Conservation (phyloP, 352 stramenopile genomes). For the Phytophthora citricola region DNA sequence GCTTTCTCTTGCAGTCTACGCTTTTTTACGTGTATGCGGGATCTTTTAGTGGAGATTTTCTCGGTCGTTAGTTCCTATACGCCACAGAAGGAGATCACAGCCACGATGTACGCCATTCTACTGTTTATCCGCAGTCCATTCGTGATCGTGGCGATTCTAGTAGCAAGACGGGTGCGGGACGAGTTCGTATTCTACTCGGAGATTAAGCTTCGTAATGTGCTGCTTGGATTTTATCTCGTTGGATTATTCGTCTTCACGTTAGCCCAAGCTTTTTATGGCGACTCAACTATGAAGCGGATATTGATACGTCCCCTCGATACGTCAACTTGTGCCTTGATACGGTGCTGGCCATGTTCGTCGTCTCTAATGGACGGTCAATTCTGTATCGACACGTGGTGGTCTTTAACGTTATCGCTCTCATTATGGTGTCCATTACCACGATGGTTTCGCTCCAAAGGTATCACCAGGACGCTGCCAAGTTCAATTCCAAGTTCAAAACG, state of each 20-base stretch:
- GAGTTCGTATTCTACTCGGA: conserved; percentile 72
- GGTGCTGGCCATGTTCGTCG: conserved; percentile 85
- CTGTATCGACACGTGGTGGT: conserved; percentile 68
- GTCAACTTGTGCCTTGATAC: conserved; percentile 83
- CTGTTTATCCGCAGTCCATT: conserved; percentile 42
- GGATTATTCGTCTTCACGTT: conserved; percentile 60
- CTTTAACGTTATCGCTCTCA: conserved; percentile 68
- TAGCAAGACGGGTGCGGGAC: conserved; percentile 43
- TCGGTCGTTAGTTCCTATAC: conserved; percentile 31
- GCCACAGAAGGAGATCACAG: conserved; percentile 24
- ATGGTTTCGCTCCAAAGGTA: conserved; percentile 57
- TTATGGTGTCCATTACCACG: conserved; percentile 55
- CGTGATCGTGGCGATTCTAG: conserved; percentile 41
- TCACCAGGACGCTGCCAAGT: conserved; percentile 51
- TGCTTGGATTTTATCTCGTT: conserved; percentile 67
- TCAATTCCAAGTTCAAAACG: conserved; percentile 84
- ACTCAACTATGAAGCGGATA: conserved; percentile 58
- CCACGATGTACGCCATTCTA: conserved; percentile 45
- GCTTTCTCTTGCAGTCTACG: conserved; percentile 61
- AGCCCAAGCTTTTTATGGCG: conserved; percentile 61
- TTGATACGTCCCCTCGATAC: conserved; percentile 73
- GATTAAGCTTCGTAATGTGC: conserved; percentile 64
- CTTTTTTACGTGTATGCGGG: conserved; percentile 74
- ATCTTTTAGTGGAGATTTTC: conserved; percentile 62
- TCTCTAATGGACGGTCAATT: conserved; percentile 84